Percentiles rank a stretch among this genome's conserved stretches.
Evolutionary conservation across 1,139 yeast genomes (phyloP).

Genomic region (Debaryomyces psychrophilus): DNA sequence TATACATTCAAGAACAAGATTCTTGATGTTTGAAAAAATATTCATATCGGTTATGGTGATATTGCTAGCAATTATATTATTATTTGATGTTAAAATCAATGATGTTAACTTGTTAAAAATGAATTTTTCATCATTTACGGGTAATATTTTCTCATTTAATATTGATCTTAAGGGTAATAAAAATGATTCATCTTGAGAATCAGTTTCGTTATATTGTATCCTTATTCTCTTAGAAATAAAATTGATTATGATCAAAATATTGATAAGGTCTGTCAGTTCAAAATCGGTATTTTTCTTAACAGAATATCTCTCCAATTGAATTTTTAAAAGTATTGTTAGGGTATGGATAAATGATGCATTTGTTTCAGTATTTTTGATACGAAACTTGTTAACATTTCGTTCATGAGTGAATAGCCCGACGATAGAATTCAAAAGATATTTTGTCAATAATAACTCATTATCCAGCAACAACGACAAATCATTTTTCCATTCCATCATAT

Average conservation of each 20-base stretch:
- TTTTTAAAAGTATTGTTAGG: conserved; percentile 13
- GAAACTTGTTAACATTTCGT: not conserved
- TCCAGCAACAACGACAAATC: conserved; percentile 1
- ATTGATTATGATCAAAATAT: conserved; percentile 15
- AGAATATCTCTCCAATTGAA: conserved; percentile 11
- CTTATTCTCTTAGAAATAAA: conserved; percentile 13
- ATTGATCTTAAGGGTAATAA: conserved; percentile 10
- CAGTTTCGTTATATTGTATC: conserved; percentile 8
- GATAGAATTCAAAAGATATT: conserved; percentile 23
- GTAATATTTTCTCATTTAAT: conserved; percentile 13
- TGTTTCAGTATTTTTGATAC: conserved; percentile 1
- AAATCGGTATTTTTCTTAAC: conserved; percentile 11
- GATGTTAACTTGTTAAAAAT: conserved; percentile 20
- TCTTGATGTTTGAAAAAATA: conserved; percentile 17
- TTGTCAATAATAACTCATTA: conserved; percentile 15
- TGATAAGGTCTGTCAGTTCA: conserved; percentile 17
- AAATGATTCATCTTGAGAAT: conserved; percentile 1
- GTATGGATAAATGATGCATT: conserved; percentile 12
- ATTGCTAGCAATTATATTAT: not conserved
- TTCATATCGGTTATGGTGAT: not conserved
- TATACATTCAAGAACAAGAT: conserved; percentile 22
- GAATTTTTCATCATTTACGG: conserved; percentile 12
- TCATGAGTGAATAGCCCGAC: conserved; percentile 20
- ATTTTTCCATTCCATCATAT: not conserved
- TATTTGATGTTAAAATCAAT: conserved; percentile 13